A percentile compares a stretch with the other conserved stretches of the same genome.
phyloP scores from a whole-genome alignment of 2,329 filamentous ascomycete species.

The Fusarium chaquense region DNA sequence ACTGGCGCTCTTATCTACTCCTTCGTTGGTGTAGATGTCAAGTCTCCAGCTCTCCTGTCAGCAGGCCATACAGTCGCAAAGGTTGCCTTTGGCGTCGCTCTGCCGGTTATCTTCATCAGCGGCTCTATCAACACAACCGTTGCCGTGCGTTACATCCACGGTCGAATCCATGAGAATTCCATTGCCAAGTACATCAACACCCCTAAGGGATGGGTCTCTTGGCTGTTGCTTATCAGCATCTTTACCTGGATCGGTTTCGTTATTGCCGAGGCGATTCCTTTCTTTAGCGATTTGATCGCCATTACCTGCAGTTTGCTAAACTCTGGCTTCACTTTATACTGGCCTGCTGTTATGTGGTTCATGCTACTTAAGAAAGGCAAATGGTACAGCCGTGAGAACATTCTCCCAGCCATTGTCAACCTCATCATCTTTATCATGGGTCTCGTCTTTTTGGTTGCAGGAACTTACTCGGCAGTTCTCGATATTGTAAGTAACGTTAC shows the following conservation, averaged over 20 bases:
- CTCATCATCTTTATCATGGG: slow-evolving; percentile 36
- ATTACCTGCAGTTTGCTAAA: slow-evolving; percentile 61
- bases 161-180: slow-evolving; percentile 41
- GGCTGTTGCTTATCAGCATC: slow-evolving; percentile 67
- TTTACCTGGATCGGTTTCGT: slow-evolving; percentile 62
- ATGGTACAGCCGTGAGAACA: slow-evolving; percentile 36
- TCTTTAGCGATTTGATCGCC: slow-evolving; percentile 74
- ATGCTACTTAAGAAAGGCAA: slow-evolving; percentile 50
- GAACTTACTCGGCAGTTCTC: slow-evolving; percentile 31
- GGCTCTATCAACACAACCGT: slow-evolving; percentile 70
- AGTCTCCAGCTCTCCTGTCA: slow-evolving; percentile 73
- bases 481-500: slow-evolving; percentile 35
- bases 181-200: slow-evolving; percentile 45
- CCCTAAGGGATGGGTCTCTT: slow-evolving; percentile 56
- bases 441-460: slow-evolving; percentile 32
- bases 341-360: slow-evolving; percentile 57
- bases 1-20: slow-evolving; percentile 74
- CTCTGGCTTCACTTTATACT: slow-evolving; percentile 56
- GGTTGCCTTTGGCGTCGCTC: slow-evolving; percentile 59
- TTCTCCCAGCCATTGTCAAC: slow-evolving; percentile 29
- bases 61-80: slow-evolving; percentile 63
- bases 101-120: slow-evolving; percentile 76
- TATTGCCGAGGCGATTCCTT: slow-evolving; percentile 75
- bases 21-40: slow-evolving; percentile 70
- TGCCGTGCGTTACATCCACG: slow-evolving; percentile 55